Base-by-base conservation (phyloP, 2,329 filamentous ascomycete species). In the Zasmidium cellare region DNA sequence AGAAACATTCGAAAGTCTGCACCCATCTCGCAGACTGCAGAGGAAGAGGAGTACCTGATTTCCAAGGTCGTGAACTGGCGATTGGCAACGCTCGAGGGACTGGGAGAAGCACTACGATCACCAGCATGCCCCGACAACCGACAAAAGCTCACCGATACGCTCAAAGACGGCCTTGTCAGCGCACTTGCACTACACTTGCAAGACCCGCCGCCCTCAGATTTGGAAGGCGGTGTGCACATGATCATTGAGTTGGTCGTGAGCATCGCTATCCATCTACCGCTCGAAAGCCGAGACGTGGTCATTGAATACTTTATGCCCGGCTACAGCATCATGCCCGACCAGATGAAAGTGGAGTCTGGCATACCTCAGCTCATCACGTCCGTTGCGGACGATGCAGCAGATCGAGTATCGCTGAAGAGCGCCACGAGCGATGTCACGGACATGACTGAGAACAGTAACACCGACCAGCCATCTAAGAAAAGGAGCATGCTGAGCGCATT, bases 41-140 rank as follows among this genome's bases (percentile, higher is more conserved):
- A 97, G 71, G 93, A 97, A 71, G 90, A 89, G 66, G 92, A 97
- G 53, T 92, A 92, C 1, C 82, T 96, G 56, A 90, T 90, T 20
- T 85, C 87, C 47, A 96, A 96, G 75, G 86, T 97, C 46, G 87
- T 96, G 59, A 91, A 89, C 71, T 99, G 94, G 94, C 87, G 94
- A 59, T 86, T 97, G 76, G 87, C 93, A 2, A 99, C 94, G 2
- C 80, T 97, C 16, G 94, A 99, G 69, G 94, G 93, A n/a, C 80
- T 99, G 18, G 83, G 87, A 62, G 86, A 89, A 53, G 74, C 84
- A 35, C 81, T 97, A 18, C 82, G 83, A 56, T 85, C 87, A 3
- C 78, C 84, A 0, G 82, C 87, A 55, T 87, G 86, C 46, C 80
- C 81, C 12, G 84, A 89, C 11, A 83, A 92, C 74, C 86, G 87